These are phyloP conservation scores for Coprinopsis cinerea DNA, from an alignment of 768 basidiomycete species.

Conservation along the genomic window DNA sequence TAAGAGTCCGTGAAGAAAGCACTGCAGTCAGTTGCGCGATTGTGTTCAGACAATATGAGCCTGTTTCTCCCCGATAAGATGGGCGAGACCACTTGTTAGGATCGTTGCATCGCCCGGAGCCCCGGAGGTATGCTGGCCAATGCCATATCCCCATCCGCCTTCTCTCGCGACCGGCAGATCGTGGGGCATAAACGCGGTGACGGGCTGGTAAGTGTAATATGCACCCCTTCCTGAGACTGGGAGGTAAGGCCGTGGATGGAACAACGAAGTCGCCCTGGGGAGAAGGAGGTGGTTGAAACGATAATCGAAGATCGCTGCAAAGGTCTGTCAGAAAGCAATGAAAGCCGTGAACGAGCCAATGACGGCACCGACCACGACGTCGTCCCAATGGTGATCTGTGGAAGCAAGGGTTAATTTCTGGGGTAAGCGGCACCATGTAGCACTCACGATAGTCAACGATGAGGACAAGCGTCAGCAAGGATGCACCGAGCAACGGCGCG, in stretches of 20 bases:
- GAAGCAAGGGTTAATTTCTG: background rate
- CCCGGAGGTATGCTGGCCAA: slow-evolving; percentile 30
- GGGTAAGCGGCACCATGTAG: background rate
- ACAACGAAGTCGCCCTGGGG: slow-evolving; percentile 40
- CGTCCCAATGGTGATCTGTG: slow-evolving; percentile 51
- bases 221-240: slow-evolving; percentile 18
- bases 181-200: slow-evolving; percentile 19
- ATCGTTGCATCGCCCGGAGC: slow-evolving; percentile 40
- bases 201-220: slow-evolving; percentile 31
- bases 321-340: slow-evolving; percentile 50
- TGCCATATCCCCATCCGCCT: slow-evolving; percentile 38
- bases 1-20: too few relatives aligned
- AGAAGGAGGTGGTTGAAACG: slow-evolving; percentile 53
- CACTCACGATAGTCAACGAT: slow-evolving; percentile 37
- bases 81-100: slow-evolving; percentile 6
- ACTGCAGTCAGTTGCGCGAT: too few relatives aligned
- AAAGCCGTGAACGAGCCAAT: slow-evolving; percentile 45
- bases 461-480: slow-evolving; percentile 46
- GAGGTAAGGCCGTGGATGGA: slow-evolving; percentile 29
- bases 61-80: background rate
- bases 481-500: slow-evolving; percentile 49
- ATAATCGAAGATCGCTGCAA: slow-evolving; percentile 52
- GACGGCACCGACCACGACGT: slow-evolving; percentile 45
- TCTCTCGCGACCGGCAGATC: slow-evolving; percentile 39
- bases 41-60: background rate